A percentile compares a stretch with the other conserved stretches of the same genome.
Evolutionary conservation across 495 filamentous ascomycete species (phyloP).

Genomic region (Podospora appendiculata): DNA sequence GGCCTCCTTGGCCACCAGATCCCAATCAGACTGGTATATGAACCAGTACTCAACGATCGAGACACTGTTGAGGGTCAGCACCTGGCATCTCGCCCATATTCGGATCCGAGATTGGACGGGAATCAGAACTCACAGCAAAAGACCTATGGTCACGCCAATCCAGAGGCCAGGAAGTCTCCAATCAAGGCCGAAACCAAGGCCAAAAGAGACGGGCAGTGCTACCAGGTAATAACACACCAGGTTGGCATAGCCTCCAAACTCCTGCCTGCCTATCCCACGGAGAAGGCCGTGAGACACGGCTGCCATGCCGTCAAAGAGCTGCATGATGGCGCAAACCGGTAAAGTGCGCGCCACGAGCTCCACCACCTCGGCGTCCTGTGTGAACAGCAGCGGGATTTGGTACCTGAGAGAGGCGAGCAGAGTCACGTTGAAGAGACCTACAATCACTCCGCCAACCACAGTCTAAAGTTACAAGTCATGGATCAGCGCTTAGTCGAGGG

Average conservation of each 20-base stretch:
- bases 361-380: conserved; percentile 71
- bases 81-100: too few relatives aligned
- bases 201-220: conserved; percentile 77
- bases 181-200: conserved; percentile 59
- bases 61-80: conserved; percentile 33
- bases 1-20: conserved; percentile 67
- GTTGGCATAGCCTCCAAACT: conserved; percentile 82
- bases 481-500: background rate
- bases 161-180: conserved; percentile 76
- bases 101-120: too few relatives aligned
- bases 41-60: conserved; percentile 58
- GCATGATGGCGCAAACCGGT: conserved; percentile 77
- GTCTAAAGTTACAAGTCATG: conserved; percentile 28
- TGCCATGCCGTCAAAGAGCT: conserved; percentile 77
- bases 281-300: conserved; percentile 75
- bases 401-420: conserved; percentile 55
- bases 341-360: conserved; percentile 62
- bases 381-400: conserved; percentile 72
- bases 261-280: conserved; percentile 75
- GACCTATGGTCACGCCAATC: conserved; percentile 67
- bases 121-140: conserved; percentile 42
- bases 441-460: conserved; percentile 52
- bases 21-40: conserved; percentile 60
- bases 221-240: conserved; percentile 78
- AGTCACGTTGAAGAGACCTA: conserved; percentile 70